These are phyloP conservation scores for Blastobotrys parvus DNA, from an alignment of 805 yeast species.

Conservation along the genomic window DNA sequence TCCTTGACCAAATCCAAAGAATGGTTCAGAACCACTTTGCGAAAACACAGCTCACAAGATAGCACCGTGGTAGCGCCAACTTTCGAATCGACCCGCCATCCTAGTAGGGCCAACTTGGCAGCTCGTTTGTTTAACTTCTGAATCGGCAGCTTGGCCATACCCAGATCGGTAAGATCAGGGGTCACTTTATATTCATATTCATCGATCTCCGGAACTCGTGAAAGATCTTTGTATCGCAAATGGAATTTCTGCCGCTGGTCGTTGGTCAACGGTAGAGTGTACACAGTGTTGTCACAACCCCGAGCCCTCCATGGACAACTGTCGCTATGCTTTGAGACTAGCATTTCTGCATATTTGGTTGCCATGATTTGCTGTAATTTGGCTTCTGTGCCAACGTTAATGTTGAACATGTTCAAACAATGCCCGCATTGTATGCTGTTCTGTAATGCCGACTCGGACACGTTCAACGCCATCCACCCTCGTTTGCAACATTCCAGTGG, in stretches of 20 bases:
- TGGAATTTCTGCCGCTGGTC: not conserved
- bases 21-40: not conserved
- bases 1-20: not conserved
- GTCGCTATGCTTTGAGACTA: constrained; percentile 4
- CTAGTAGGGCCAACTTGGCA: not conserved
- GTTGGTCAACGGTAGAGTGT: not conserved
- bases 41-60: constrained; percentile 3
- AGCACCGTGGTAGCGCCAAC: not conserved
- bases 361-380: constrained; percentile 5
- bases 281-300: constrained; percentile 5
- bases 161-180: not conserved
- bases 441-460: constrained; percentile 4
- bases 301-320: constrained; percentile 8
- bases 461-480: constrained; percentile 16
- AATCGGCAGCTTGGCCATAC: not conserved
- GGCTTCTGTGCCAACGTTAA: constrained; percentile 4
- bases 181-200: not conserved
- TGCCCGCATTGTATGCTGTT: constrained; percentile 7
- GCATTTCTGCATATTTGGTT: constrained; percentile 1
- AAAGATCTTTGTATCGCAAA: not conserved
- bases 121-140: not conserved
- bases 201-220: not conserved
- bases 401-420: constrained; percentile 3
- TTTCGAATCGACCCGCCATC: constrained; percentile 2
- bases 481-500: constrained; percentile 10